Percentiles rank a stretch among this genome's conserved stretches.
Conservation (phyloP, 2,329 filamentous ascomycete species). For the Cadophora sp. region DNA sequence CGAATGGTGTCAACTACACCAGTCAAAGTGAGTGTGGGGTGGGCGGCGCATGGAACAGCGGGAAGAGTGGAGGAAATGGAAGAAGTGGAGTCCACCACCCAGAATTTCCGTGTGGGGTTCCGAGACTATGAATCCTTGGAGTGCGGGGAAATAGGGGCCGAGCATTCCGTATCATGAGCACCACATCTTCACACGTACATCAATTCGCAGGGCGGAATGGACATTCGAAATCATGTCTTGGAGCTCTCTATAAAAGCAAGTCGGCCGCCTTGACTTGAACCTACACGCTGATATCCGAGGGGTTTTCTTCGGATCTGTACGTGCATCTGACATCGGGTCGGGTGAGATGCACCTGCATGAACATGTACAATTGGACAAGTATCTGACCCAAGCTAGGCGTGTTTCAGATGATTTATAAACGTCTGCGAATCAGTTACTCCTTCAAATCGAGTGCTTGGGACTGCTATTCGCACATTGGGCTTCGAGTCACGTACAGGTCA, state of each 20-base stretch:
- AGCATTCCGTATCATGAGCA: background rate
- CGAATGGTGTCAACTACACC: too few relatives aligned
- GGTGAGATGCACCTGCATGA: background rate
- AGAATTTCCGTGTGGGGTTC: background rate
- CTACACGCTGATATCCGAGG: background rate
- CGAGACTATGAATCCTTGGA: too few relatives aligned
- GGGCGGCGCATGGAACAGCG: background rate
- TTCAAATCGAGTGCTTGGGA: background rate
- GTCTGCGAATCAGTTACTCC: background rate
- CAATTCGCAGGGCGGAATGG: background rate
- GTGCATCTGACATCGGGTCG: background rate
- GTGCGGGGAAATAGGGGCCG: constrained; percentile 10
- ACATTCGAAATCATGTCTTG: background rate
- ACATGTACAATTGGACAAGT: background rate
- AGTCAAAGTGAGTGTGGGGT: constrained; percentile 1
- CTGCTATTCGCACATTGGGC: background rate
- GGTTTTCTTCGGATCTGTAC: background rate
- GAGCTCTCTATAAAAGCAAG: background rate
- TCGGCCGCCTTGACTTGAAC: background rate
- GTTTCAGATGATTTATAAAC: background rate
- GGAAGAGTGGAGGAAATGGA: background rate
- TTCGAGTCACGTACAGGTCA: background rate
- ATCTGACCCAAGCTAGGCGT: background rate
- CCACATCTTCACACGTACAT: background rate
- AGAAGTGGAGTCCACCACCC: background rate